A percentile compares a stretch with the other conserved stretches of the same genome.
Conservation (phyloP, 2,329 filamentous ascomycete species). For the Neocatenulostroma microsporum region DNA sequence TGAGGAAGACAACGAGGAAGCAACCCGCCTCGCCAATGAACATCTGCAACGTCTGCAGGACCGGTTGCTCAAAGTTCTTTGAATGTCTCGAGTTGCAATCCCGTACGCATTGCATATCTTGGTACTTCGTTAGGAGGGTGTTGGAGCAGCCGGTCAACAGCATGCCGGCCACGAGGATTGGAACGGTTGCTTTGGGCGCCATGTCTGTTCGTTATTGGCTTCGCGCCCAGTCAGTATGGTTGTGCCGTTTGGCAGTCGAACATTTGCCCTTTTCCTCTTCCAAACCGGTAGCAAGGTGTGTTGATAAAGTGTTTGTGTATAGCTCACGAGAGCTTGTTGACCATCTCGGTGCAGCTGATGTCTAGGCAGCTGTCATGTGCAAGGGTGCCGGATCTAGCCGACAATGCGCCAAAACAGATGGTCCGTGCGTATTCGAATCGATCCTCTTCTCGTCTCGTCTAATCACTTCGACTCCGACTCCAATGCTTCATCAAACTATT, state of each 20-base stretch:
- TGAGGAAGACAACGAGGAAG: constrained; percentile 77
- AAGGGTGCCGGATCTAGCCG: not conserved
- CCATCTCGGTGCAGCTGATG: not conserved
- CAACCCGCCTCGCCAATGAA: constrained; percentile 94
- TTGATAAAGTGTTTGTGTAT: not conserved
- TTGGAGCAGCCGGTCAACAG: constrained; percentile 93
- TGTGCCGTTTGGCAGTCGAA: too few species aligned
- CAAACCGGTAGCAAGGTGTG: too few species aligned
- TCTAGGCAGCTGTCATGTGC: too few species aligned
- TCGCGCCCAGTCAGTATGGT: not conserved
- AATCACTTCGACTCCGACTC: not conserved
- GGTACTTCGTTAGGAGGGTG: constrained; percentile 92
- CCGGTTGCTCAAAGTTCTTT: constrained; percentile 81
- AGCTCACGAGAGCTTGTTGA: not conserved
- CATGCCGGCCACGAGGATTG: constrained; percentile 92
- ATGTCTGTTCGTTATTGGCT: constrained; percentile 32
- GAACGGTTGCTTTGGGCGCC: constrained; percentile 64
- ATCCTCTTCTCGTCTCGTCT: not conserved
- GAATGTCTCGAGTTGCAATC: constrained; percentile 70
- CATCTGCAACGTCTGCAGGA: constrained; percentile 95
- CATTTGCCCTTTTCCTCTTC: too few species aligned
- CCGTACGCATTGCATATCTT: constrained; percentile 95
- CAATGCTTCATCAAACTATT: not conserved
- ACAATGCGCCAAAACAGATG: not conserved
- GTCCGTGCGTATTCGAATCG: not conserved